Evolutionary conservation across 2,329 filamentous ascomycete species (phyloP), one percentile per base, ranked within the genome.

Genomic region (Xylaria sp.): DNA sequence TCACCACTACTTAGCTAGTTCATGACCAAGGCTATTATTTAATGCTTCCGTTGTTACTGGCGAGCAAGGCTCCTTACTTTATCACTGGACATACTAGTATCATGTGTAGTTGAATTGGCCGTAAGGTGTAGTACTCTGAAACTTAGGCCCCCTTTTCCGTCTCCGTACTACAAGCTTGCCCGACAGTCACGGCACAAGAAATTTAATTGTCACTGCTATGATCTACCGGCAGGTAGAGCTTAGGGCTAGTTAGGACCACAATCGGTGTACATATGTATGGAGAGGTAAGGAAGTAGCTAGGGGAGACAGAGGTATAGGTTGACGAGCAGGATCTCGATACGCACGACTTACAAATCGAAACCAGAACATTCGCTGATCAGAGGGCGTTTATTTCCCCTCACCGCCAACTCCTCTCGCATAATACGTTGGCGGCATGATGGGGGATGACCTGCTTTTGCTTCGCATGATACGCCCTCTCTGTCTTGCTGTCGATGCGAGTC

Each of bases 381-480:
- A 56, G 32, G 61, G 62, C 51, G 46, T 54, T 37, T 32, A 23
- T 50, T 39, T 34, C 18, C 55, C 54, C 63, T 67, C 68, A 67
- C 68, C 68, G 64, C 63, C 46, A 63, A 55, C 52, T 63, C 50
- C 13, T 39, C 39, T 63, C 63, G 68, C 68, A 70, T 70, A 70
- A 70, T 60, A 25, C 58, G 55, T 63, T 66, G 55, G 50, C 63
- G 55, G 55, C 41, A 62, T 56, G 46, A 67, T 37, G 63, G 46
- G 50, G 51, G 52, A 55, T 55, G 52, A 34, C 32, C 61, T 65
- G 60, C 20, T 39, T 39, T 58, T 58, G 12, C 62, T 57, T 50
- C 48, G 61, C 63, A 66, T 69, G 67, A 69, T 60, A 66, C 58
- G 63, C 56, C 37, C 68, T 70, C n/a, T 32, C 34, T 58, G 46